Base-by-base conservation (phyloP, 257 asterid species). In the Marsdenia floribunda region DNA sequence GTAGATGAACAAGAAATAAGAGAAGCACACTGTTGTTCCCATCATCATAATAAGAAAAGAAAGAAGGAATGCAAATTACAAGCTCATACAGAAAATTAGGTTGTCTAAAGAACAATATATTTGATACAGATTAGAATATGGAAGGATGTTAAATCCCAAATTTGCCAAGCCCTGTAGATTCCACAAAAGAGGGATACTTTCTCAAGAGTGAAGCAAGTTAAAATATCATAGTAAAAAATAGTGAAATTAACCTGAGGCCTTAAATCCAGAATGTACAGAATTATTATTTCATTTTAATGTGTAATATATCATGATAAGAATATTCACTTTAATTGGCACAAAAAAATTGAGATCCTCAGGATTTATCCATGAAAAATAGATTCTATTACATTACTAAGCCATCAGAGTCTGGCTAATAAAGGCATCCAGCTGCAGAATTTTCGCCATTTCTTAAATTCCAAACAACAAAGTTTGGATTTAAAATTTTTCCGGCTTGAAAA, bases 41-140 rank as follows among this genome's bases (percentile, higher is more conserved):
- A 37, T 46, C 24, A 66, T 24, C 68, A 53, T 4, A 38, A 38
- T 66, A 66, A 75, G 63, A 19, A 73, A 73, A 15, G 63, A 63
- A 63, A 63, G 54, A 26, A 19, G 58, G 6, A 54, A 53, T 37
- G 49, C 40, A 50, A 49, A 64, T 50, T 64, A 52, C 70, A 35
- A 64, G 13, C 72, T 10, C 49, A 33, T 35, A 18, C 14, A 0
- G 10, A 63, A 49, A 46, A 68, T 65, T 24, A 15, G 24, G 61
- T 16, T 53, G 58, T 7, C 46, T 14, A 65, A 50, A 35, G 26
- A 64, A 1, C n/a, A 14, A 16, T 50, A 33, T 18, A n/a, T 50
- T n/a, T 53, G 16, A 9, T 40, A n/a, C 12, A 68, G 65, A 24
- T 26, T 16, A 67, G 68, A 49, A 35, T 16, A 38, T n/a, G 21